A percentile compares a stretch with the other conserved stretches of the same genome.
Evolutionary conservation across 768 basidiomycete genomes (phyloP).

Genomic region (Fistulinella prunicolor): DNA sequence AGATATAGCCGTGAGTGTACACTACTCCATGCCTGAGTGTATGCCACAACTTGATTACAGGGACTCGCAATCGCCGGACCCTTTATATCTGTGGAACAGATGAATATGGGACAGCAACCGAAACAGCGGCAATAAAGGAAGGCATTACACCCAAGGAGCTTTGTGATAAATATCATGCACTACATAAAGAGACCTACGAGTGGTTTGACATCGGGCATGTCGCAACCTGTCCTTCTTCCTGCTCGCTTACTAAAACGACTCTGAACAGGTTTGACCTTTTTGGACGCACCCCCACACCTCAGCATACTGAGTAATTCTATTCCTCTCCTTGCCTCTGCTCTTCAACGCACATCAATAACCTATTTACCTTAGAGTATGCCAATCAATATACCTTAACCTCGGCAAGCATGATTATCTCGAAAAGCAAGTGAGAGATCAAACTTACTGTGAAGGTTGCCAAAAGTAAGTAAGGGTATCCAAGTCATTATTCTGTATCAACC

Average conservation of each 20-base stretch:
- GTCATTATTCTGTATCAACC: slow-evolving; percentile 7
- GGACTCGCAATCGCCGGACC: slow-evolving; percentile 82
- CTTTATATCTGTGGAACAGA: slow-evolving; percentile 98
- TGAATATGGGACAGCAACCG: slow-evolving; percentile 99
- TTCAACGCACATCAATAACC: background rate
- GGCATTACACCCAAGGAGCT: slow-evolving; percentile 73
- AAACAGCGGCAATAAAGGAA: slow-evolving; percentile 94
- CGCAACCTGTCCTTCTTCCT: background rate
- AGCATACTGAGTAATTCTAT: slow-evolving; percentile 76
- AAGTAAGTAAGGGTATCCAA: slow-evolving; percentile 47
- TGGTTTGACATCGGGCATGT: slow-evolving; percentile 95
- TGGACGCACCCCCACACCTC: slow-evolving; percentile 87
- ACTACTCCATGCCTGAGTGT: background rate
- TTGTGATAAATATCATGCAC: slow-evolving; percentile 86
- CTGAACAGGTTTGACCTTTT: slow-evolving; percentile 84
- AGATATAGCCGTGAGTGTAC: slow-evolving; percentile 60
- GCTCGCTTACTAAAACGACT: slow-evolving; percentile 4
- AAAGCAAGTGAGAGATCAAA: slow-evolving; percentile 87
- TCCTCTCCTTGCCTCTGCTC: background rate
- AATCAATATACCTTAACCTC: slow-evolving; percentile 85
- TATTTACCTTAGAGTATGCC: slow-evolving; percentile 63
- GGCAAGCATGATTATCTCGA: slow-evolving; percentile 73
- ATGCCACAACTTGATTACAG: slow-evolving; percentile 13
- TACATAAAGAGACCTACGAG: slow-evolving; percentile 91
- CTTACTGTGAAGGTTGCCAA: slow-evolving; percentile 89